A percentile compares a stretch with the other conserved stretches of the same genome.
phyloP scores from a whole-genome alignment of 2,329 filamentous ascomycete species.

The Neofusicoccum cordaticola region DNA sequence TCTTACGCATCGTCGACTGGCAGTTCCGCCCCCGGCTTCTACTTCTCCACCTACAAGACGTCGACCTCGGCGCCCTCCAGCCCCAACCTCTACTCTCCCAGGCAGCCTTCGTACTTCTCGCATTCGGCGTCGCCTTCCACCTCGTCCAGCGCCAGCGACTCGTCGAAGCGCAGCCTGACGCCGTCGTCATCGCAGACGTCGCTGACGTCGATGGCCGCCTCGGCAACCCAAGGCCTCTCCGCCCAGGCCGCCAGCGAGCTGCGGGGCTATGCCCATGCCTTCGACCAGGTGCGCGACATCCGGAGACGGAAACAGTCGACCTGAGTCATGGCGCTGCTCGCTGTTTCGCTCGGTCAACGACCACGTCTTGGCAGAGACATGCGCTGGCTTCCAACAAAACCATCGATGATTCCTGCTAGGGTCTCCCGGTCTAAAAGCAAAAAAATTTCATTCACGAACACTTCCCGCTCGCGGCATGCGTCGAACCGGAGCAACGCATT shows the following conservation, averaged over 20 bases:
- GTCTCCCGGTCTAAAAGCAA: neutral
- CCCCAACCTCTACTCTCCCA: slow-evolving; percentile 33
- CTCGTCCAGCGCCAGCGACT: slow-evolving; percentile 24
- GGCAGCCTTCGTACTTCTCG: slow-evolving; percentile 37
- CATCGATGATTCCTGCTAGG: neutral
- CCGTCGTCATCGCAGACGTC: slow-evolving; percentile 79
- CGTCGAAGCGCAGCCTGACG: slow-evolving; percentile 41
- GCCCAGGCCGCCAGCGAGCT: slow-evolving; percentile 77
- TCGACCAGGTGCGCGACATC: slow-evolving; percentile 73
- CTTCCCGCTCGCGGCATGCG: slow-evolving; percentile 5
- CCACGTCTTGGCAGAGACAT: neutral
- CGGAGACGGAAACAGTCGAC: slow-evolving; percentile 35
- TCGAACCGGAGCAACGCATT: slow-evolving; percentile 14
- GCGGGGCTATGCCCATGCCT: slow-evolving; percentile 80
- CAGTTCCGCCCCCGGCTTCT: slow-evolving; percentile 56
- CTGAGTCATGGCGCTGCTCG: neutral
- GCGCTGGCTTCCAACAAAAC: neutral
- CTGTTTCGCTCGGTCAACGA: neutral
- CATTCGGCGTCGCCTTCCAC: slow-evolving; percentile 28
- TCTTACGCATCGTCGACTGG: slow-evolving; percentile 49
- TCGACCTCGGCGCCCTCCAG: slow-evolving; percentile 47
- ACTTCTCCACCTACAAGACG: slow-evolving; percentile 64
- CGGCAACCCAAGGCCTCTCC: slow-evolving; percentile 58
- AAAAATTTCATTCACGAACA: neutral
- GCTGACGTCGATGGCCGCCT: slow-evolving; percentile 73